Evolutionary conservation across 2,329 filamentous ascomycete genomes (phyloP), one percentile per base, ranked within the genome.

Genomic region (Escovopsis sp.): DNA sequence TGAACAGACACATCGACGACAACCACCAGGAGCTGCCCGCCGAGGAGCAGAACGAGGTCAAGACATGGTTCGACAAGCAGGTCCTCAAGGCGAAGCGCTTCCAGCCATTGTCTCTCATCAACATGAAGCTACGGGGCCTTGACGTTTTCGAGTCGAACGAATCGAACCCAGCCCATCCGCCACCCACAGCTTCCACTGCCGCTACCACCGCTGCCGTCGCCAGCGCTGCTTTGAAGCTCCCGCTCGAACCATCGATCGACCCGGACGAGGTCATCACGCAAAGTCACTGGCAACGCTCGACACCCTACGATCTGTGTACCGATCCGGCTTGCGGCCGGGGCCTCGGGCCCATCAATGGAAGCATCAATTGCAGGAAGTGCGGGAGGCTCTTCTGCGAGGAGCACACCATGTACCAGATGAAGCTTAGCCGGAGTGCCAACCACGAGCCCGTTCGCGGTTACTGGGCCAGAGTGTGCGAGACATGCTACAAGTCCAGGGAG

Each of bases 321-420:
- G 91, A 98, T 52, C 89, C 88, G 1, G 70, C 80, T 15, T 98
- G 91, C 52, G 84, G 79, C 27, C 84, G 83, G 59, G 74, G 79
- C 24, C 65, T 98, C 5, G 87, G 86, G 1, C 72, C 81, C 3
- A 72, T 83, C 7, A 88, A 83, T 53, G 86, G 87, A 14, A 87
- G 73, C 53, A 79, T 98, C 53, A 95, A 98, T 59, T 98, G 91
- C 61, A 74, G 91, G 48, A 86, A 88, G 48, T 98, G 91, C 54
- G 91, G 91, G 7, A 81, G 81, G 51, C 65, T 98, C 34, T 98
- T 96, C 57, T 98, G 91, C 61, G 91, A 96, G 56, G 84, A 89
- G 51, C 91, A 98, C 59, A 96, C 91, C 40, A 94, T 98, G 88
- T 98, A 96, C 57, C 89, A 98, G 65, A 96, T 96, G 84, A 95